Percentiles rank a stretch among this genome's conserved stretches.
These are phyloP conservation scores for Pochonia chlamydosporia DNA, from an alignment of 2,329 filamentous ascomycete species.

Conservation along the genomic window DNA sequence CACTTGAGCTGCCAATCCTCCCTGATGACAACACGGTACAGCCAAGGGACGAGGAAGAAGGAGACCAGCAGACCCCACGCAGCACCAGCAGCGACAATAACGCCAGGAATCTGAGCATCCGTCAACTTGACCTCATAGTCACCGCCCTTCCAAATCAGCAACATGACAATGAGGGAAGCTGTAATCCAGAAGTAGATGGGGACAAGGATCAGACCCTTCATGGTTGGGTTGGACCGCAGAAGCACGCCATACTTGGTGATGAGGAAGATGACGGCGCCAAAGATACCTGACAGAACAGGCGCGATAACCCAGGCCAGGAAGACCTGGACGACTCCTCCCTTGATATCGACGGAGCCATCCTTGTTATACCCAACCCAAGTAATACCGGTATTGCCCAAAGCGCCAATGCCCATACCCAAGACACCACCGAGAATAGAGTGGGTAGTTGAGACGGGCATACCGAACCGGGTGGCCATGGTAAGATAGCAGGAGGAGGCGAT, in stretches of 20 bases:
- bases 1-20: slow-evolving; percentile 55
- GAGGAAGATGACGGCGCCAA: slow-evolving; percentile 49
- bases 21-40: slow-evolving; percentile 52
- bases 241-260: slow-evolving; percentile 53
- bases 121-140: slow-evolving; percentile 40
- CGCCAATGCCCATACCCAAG: slow-evolving; percentile 53
- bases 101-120: slow-evolving; percentile 42
- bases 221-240: slow-evolving; percentile 45
- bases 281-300: slow-evolving; percentile 46
- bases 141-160: slow-evolving; percentile 53
- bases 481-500: slow-evolving; percentile 48
- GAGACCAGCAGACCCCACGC: slow-evolving; percentile 42
- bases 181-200: slow-evolving; percentile 54
- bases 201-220: slow-evolving; percentile 44
- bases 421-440: slow-evolving; percentile 56
- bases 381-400: slow-evolving; percentile 44
- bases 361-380: slow-evolving; percentile 45
- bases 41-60: slow-evolving; percentile 52
- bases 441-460: slow-evolving; percentile 56
- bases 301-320: slow-evolving; percentile 58
- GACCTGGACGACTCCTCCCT: slow-evolving; percentile 50
- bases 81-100: slow-evolving; percentile 47
- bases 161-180: slow-evolving; percentile 48
- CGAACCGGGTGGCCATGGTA: slow-evolving; percentile 48
- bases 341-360: slow-evolving; percentile 28